Percentiles rank a stretch among this genome's conserved stretches.
These are phyloP conservation scores for Porpolomopsis calyptriformis DNA, from an alignment of 768 basidiomycete species.

Conservation along the genomic window DNA sequence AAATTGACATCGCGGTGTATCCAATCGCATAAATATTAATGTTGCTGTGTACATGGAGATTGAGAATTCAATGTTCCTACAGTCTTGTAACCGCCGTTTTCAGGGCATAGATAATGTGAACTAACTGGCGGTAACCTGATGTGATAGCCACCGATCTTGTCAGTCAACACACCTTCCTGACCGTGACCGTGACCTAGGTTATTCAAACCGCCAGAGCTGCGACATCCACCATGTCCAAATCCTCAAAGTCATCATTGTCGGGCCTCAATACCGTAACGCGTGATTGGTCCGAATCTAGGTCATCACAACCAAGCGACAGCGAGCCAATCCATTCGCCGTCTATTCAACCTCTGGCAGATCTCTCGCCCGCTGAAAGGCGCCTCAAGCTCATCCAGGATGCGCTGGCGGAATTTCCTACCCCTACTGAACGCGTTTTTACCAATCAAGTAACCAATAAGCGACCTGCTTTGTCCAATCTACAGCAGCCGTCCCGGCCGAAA, in stretches of 20 bases:
- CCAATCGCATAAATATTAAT: no score
- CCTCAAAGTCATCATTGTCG: conserved; percentile 5
- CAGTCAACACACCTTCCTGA: no score
- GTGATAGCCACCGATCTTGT: no score
- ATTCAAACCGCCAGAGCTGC: not conserved
- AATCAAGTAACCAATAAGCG: conserved; percentile 28
- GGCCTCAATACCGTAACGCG: conserved; percentile 17
- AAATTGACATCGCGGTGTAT: no score
- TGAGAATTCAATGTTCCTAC: no score
- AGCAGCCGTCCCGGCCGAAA: no score
- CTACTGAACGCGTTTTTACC: conserved; percentile 3
- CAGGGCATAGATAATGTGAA: no score
- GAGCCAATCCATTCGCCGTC: conserved; percentile 24
- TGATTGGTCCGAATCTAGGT: conserved; percentile 43
- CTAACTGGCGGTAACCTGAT: no score
- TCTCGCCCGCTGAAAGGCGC: conserved; percentile 28
- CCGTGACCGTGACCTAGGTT: no score
- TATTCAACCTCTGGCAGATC: conserved; percentile 17
- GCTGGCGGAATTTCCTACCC: conserved; percentile 21
- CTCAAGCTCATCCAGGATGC: conserved; percentile 52
- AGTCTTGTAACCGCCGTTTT: no score
- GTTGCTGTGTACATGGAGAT: no score
- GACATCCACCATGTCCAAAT: conserved; percentile 3
- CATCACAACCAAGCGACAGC: conserved; percentile 31
- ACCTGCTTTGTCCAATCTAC: conserved; percentile 22